Evolutionary conservation across 345 rosid species (phyloP).

Genomic region (Melaleuca quinquenervia): DNA sequence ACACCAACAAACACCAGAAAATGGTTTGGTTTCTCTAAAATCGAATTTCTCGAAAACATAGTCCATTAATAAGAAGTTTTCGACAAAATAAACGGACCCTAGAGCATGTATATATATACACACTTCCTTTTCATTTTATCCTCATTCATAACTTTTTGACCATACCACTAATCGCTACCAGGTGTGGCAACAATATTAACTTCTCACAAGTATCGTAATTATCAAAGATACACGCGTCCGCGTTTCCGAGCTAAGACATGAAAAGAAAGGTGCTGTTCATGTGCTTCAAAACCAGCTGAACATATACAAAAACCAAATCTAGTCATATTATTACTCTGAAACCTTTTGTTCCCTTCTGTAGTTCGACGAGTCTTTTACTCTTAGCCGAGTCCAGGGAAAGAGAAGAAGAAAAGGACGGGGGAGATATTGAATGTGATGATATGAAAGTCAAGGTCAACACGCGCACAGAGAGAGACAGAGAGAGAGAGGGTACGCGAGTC

Average conservation of each 20-base stretch:
- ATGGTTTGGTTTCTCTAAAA: background rate
- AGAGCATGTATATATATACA: background rate
- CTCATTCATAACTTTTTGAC: background rate
- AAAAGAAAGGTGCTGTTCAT: background rate
- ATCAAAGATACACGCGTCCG: background rate
- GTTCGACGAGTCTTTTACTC: background rate
- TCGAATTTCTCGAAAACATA: background rate
- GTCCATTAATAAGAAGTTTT: background rate
- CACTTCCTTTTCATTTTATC: background rate
- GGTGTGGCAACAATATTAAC: background rate
- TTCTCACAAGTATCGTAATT: background rate
- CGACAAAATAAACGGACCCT: background rate
- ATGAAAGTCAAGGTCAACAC: background rate
- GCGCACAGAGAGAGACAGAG: background rate
- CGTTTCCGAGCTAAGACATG: no score
- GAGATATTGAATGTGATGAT: background rate
- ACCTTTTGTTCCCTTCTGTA: background rate
- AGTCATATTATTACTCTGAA: background rate
- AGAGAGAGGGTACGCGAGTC: background rate
- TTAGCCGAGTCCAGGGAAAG: background rate
- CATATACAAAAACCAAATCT: background rate
- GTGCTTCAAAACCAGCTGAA: background rate
- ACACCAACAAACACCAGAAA: background rate
- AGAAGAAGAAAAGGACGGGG: background rate
- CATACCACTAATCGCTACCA: background rate